Evolutionary conservation across 371 early-diverging fungal species (phyloP).

Genomic region (Mortierella sp.): DNA sequence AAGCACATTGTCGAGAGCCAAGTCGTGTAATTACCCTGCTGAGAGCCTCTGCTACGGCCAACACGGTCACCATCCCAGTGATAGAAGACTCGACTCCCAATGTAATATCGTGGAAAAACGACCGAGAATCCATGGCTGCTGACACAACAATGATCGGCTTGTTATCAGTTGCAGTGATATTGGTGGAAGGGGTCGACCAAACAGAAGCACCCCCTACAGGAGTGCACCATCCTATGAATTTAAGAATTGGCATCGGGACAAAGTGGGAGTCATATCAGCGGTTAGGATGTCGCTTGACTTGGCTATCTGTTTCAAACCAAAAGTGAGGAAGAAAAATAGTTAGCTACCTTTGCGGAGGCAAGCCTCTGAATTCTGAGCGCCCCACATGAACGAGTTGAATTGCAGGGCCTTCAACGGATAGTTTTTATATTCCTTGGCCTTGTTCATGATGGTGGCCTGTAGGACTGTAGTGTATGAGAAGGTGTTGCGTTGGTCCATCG

Average conservation of each 20-base stretch:
- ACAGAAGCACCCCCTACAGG: slow-evolving; percentile 78
- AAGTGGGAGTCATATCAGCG: too few relatives aligned
- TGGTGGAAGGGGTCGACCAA: slow-evolving; percentile 72
- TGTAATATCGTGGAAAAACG: slow-evolving; percentile 75
- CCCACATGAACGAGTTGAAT: slow-evolving; percentile 79
- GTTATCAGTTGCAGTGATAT: slow-evolving; percentile 61
- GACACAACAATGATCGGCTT: slow-evolving; percentile 77
- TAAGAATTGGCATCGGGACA: background rate
- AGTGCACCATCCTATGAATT: slow-evolving; percentile 67
- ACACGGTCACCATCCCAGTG: slow-evolving; percentile 69
- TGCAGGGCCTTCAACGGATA: slow-evolving; percentile 78
- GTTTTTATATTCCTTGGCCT: slow-evolving; percentile 54
- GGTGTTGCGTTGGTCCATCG: slow-evolving; percentile 55
- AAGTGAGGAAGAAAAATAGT: background rate
- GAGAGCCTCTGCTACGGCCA: slow-evolving; percentile 80
- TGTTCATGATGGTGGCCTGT: slow-evolving; percentile 65
- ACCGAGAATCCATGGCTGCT: slow-evolving; percentile 71
- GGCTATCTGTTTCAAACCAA: background rate
- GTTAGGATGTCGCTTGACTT: too few relatives aligned
- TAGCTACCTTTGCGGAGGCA: slow-evolving; percentile 74
- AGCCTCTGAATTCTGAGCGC: slow-evolving; percentile 70
- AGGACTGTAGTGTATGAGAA: slow-evolving; percentile 52
- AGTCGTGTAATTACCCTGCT: slow-evolving; percentile 59
- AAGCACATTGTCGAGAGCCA: background rate
- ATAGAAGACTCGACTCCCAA: slow-evolving; percentile 62